Evolutionary conservation across 768 basidiomycete species (phyloP).

Genomic region (Boletales sp.): DNA sequence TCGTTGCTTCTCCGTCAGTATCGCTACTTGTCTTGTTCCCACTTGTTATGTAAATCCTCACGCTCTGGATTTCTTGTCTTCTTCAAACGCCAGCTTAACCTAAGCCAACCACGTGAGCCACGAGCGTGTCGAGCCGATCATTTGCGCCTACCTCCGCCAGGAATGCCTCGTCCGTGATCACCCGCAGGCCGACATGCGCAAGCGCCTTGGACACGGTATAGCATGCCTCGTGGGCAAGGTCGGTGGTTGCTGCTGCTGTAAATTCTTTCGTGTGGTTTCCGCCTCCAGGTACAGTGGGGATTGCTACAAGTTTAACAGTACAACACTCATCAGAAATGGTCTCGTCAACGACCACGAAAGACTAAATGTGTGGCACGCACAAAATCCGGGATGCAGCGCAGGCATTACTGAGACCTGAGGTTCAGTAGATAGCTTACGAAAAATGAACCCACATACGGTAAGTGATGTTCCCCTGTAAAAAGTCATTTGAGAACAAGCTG

Average conservation of each 20-base stretch:
- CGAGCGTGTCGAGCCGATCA: neutral
- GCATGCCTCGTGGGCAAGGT: conserved; percentile 61
- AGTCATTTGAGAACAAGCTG: neutral
- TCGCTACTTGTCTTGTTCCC: too few species aligned
- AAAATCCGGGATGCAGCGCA: conserved; percentile 68
- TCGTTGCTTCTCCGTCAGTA: too few species aligned
- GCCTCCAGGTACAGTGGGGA: conserved; percentile 66
- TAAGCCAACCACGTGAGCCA: neutral
- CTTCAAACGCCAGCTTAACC: too few species aligned
- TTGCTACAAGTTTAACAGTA: conserved; percentile 43
- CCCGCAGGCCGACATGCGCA: conserved; percentile 65
- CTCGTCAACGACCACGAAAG: neutral
- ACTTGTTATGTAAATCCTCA: too few species aligned
- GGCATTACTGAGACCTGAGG: conserved; percentile 45
- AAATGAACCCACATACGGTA: conserved; percentile 47
- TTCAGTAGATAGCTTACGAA: conserved; percentile 1
- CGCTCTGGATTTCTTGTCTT: too few species aligned
- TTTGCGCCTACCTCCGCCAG: conserved; percentile 43
- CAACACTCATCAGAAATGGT: neutral
- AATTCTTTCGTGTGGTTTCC: conserved; percentile 79
- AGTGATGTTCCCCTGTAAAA: conserved; percentile 49
- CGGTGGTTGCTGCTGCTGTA: conserved; percentile 56
- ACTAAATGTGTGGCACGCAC: conserved; percentile 14
- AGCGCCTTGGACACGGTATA: conserved; percentile 68
- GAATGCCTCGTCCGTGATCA: conserved; percentile 66